phyloP scores from a whole-genome alignment of 2,329 filamentous ascomycete genomes.

The Erysiphe neolycopersici region DNA sequence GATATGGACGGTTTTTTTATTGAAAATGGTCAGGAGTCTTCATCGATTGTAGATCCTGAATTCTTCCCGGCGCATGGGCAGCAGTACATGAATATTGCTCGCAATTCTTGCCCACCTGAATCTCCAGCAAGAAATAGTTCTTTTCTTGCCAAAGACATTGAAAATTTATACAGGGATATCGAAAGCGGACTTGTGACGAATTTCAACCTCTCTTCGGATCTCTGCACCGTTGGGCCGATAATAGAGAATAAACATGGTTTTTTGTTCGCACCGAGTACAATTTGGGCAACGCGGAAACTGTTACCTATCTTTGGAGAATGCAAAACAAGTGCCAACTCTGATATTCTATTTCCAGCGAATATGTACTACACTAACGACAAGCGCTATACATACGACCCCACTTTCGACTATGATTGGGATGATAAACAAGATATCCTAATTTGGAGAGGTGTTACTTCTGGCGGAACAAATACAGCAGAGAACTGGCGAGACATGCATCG shows the following conservation, averaged over 20 bases:
- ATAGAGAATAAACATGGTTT: conserved; percentile 25
- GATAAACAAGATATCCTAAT: conserved; percentile 27
- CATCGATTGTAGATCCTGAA: conserved; percentile 2
- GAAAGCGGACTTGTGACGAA: conserved; percentile 27
- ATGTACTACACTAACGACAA: conserved; percentile 34
- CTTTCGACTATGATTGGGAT: conserved; percentile 29
- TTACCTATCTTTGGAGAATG: conserved; percentile 35
- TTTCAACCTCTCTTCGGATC: conserved; percentile 29
- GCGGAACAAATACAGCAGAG: conserved; percentile 22
- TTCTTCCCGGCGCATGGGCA: conserved; percentile 15
- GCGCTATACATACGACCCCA: conserved; percentile 28
- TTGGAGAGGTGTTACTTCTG: conserved; percentile 40
- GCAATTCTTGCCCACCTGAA: conserved; percentile 27
- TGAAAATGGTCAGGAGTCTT: conserved; percentile 3
- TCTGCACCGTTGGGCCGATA: conserved; percentile 27
- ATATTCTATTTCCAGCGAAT: conserved; percentile 35
- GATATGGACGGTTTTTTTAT: conserved; percentile 15
- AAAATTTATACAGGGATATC: conserved; percentile 17
- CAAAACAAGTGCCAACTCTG: conserved; percentile 34
- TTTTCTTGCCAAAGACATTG: conserved; percentile 13
- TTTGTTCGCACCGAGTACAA: conserved; percentile 25
- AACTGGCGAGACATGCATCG: conserved; percentile 29
- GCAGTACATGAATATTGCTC: conserved; percentile 32
- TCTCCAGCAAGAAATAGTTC: conserved; percentile 19
- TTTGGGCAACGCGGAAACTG: conserved; percentile 25